Conservation (phyloP, 208 protist species). For the Leishmania major region DNA sequence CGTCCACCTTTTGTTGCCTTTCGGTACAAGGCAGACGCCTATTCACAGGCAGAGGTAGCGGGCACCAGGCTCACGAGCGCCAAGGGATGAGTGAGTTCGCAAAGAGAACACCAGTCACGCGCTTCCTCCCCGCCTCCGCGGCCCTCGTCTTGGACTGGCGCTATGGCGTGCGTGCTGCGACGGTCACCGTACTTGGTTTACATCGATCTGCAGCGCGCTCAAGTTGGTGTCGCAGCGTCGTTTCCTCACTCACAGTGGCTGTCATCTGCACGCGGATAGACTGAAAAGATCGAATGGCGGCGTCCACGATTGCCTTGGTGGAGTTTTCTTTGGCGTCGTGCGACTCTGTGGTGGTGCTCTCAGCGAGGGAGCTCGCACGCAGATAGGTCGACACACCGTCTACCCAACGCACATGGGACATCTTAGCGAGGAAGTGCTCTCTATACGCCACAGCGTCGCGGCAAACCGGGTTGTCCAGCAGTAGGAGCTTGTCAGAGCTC, state of each 20-base stretch:
- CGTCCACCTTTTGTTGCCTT: neutral
- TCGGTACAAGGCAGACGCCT: neutral
- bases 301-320: neutral
- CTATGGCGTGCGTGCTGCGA: neutral
- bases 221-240: neutral
- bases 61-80: neutral
- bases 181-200: neutral
- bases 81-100: neutral
- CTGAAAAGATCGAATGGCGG: neutral
- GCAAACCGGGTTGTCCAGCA: slow-evolving; percentile 84
- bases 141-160: neutral
- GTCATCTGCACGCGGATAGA: slow-evolving; percentile 1
- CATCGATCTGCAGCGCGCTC: slow-evolving; percentile 9
- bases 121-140: too few relatives aligned
- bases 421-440: slow-evolving; percentile 20
- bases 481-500: slow-evolving; percentile 21
- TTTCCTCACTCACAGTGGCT: neutral
- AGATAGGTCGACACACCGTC: slow-evolving; percentile 37
- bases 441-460: slow-evolving; percentile 40
- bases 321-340: neutral
- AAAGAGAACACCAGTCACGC: neutral
- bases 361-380: slow-evolving; percentile 2
- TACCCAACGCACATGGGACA: slow-evolving; percentile 57
- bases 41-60: neutral
- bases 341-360: neutral